A percentile compares a stretch with the other conserved stretches of the same genome.
Conservation (phyloP, 345 rosid species). For the Mangifera indica region DNA sequence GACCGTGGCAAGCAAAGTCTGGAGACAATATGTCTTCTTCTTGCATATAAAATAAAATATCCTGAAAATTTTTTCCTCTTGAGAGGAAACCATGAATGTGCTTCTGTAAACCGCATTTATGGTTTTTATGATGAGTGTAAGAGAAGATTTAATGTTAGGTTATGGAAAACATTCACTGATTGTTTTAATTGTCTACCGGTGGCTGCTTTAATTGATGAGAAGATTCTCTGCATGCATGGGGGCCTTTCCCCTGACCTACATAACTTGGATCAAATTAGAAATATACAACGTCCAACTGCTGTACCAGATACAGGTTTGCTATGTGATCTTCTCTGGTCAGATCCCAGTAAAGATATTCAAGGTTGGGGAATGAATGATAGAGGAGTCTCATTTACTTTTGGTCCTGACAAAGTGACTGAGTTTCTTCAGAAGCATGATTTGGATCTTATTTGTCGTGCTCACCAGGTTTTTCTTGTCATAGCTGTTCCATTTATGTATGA, state of each 20-base stretch:
- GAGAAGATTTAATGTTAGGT: conserved; percentile 69
- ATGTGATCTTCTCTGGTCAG: conserved; percentile 90
- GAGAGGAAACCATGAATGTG: conserved; percentile 77
- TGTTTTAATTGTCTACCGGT: conserved; percentile 70
- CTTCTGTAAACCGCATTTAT: conserved; percentile 70
- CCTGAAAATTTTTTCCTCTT: conserved; percentile 62
- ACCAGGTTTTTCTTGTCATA: conserved; percentile 57
- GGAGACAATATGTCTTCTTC: conserved; percentile 71
- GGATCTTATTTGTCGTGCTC: conserved; percentile 88
- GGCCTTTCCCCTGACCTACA: conserved; percentile 80
- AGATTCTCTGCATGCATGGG: conserved; percentile 90
- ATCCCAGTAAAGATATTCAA: conserved; percentile 64
- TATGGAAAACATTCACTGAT: conserved; percentile 68
- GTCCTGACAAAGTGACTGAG: conserved; percentile 62
- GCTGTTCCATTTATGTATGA: neutral
- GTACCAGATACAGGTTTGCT: conserved; percentile 82
- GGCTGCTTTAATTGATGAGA: conserved; percentile 71
- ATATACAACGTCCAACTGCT: conserved; percentile 63
- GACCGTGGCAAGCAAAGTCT: conserved; percentile 87
- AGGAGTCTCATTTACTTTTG: conserved; percentile 78
- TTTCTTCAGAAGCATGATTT: conserved; percentile 75
- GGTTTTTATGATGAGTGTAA: conserved; percentile 79
- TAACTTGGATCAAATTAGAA: conserved; percentile 63
- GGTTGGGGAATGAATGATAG: conserved; percentile 91
- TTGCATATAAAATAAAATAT: conserved; percentile 67